A percentile compares a stretch with the other conserved stretches of the same genome.
phyloP scores from a whole-genome alignment of 768 basidiomycete genomes.

The Naematelia aurantialba region DNA sequence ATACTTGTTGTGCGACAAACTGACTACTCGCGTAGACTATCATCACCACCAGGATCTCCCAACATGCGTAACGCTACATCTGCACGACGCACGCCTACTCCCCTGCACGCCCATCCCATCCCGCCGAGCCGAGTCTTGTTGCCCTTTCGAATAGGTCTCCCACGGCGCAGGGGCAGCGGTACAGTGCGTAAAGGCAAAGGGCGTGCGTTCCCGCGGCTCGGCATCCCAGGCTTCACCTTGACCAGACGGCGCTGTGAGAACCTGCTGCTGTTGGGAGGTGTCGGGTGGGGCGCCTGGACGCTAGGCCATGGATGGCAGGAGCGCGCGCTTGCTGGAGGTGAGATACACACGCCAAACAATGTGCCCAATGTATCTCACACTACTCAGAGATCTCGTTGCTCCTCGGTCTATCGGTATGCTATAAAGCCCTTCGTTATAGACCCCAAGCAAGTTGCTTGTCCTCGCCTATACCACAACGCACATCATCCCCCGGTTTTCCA shows the following conservation, averaged over 20 bases:
- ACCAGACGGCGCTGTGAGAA: slow-evolving; percentile 39
- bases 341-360: not conserved
- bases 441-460: slow-evolving; percentile 13
- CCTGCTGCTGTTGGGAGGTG: slow-evolving; percentile 28
- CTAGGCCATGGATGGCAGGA: slow-evolving; percentile 34
- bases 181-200: slow-evolving; percentile 11
- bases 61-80: not conserved
- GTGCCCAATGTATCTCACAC: not conserved
- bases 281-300: slow-evolving; percentile 24
- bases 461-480: slow-evolving; percentile 1
- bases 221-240: slow-evolving; percentile 9
- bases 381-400: slow-evolving; percentile 32
- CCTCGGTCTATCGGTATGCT: slow-evolving; percentile 32
- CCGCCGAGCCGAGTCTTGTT: slow-evolving; percentile 3
- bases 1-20: not conserved
- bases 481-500: slow-evolving; percentile 16
- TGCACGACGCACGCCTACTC: not conserved
- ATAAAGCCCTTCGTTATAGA: slow-evolving; percentile 14
- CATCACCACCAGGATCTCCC: not conserved
- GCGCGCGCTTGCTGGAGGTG: slow-evolving; percentile 38
- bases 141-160: not conserved
- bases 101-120: slow-evolving; percentile 1
- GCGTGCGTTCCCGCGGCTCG: not conserved
- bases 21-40: not conserved
- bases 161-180: not conserved